Base-by-base conservation (phyloP, 495 filamentous ascomycete genomes). In the Penicillium verhagenii region DNA sequence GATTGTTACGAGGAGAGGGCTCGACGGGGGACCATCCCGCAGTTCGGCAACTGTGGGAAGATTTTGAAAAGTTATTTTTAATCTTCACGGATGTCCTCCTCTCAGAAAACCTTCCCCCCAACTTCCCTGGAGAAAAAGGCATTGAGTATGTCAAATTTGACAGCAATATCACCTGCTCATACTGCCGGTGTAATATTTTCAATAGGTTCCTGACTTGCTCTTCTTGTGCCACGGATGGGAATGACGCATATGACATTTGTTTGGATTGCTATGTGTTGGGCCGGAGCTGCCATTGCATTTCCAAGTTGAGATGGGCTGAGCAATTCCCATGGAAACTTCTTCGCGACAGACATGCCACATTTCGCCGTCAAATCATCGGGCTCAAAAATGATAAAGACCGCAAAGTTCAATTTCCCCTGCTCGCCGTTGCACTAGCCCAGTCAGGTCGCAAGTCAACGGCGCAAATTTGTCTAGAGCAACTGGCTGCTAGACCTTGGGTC, bases 231-330 rank as follows among this genome's bases (percentile, higher is more conserved):
- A 25, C 57, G 71, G 29, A 73, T 14, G 88, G 81, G 4, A 82
- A 90, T 47, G 87, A 92, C 54, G 83, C 86, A 0, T 98, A 97
- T 64, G 94, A 98, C 63, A 81, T 98, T 11, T 98, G 94, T 66
- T 90, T 98, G 85, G 93, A 98, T 39, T 98, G 94, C 66, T 97
- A 92, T 59, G 86, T 83, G 14, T 93, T 96, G 84, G 94, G 94
- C 29, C 85, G 94, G 45, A 95, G 91, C 57, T 98, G 94, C 66
- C 78, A 76, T 7, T 98, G 94, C 60, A 79, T 94, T 29, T 94
- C 91, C 6, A 85, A 82, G 9, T 80, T 94, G 24, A 86, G 82
- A 49, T 98, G 93, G 93, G 88, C 90, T 23, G 92, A 98, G 63
- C 94, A 98, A 67, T 96, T 92, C 73, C 71, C 78, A 18, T 97